Conservation (phyloP, 371 early-diverging fungal species). For the Cladochytrium tenue region DNA sequence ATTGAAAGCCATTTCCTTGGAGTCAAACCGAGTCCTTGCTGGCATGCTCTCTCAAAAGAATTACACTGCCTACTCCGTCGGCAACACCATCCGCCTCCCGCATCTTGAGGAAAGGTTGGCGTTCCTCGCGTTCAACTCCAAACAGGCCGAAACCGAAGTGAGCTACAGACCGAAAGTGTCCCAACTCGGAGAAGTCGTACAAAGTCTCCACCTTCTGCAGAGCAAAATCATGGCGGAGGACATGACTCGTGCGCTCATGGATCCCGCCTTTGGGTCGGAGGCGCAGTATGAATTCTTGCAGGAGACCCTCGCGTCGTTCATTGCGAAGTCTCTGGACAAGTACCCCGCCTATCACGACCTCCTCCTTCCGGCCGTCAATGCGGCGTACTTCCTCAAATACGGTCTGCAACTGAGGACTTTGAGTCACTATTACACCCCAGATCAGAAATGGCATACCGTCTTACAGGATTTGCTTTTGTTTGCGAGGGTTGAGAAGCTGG, state of each 20-base stretch:
- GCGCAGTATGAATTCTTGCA: conserved; percentile 59
- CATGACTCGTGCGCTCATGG: conserved; percentile 49
- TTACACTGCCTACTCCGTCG: background rate
- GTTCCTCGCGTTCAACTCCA: background rate
- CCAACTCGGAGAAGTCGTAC: conserved; percentile 71
- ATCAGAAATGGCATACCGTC: no score
- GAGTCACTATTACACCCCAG: no score
- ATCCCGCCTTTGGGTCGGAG: background rate
- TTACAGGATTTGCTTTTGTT: no score
- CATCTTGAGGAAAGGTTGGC: background rate
- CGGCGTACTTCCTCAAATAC: conserved; percentile 75
- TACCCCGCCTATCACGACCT: conserved; percentile 74
- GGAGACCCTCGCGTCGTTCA: conserved; percentile 69
- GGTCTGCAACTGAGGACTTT: no score
- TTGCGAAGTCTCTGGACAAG: conserved; percentile 62
- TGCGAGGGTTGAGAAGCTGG: no score
- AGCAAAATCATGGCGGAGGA: conserved; percentile 58
- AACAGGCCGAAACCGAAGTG: conserved; percentile 18
- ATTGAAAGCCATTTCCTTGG: background rate
- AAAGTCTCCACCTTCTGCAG: conserved; percentile 72
- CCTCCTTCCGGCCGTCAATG: conserved; percentile 69
- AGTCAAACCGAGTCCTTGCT: background rate
- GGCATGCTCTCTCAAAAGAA: background rate
- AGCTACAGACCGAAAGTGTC: conserved; percentile 72
- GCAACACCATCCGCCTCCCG: background rate